Conservation (phyloP, 2,329 filamentous ascomycete species). For the Cladophialophora yegresii region DNA sequence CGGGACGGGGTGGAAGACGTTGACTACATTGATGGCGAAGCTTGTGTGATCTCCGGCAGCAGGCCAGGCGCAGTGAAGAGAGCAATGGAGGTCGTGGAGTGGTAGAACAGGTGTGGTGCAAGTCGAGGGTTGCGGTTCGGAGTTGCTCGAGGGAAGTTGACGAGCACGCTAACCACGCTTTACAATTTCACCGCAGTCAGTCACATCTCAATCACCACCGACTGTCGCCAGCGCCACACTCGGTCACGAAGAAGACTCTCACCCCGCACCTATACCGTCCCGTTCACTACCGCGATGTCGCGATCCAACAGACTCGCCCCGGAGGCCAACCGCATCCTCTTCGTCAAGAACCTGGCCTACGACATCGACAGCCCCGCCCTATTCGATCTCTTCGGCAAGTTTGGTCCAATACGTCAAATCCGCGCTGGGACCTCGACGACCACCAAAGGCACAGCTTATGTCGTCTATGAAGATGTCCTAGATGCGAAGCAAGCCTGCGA, state of each 20-base stretch:
- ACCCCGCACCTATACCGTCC: not conserved
- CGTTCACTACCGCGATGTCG: constrained; percentile 26
- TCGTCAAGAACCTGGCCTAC: constrained; percentile 99
- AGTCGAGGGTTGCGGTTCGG: constrained; percentile 19
- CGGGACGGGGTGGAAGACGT: constrained; percentile 12
- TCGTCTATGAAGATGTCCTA: constrained; percentile 99
- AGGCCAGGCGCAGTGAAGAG: constrained; percentile 22
- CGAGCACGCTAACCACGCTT: constrained; percentile 1
- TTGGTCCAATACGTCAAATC: constrained; percentile 94
- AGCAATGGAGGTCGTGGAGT: constrained; percentile 12
- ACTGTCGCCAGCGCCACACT: not conserved
- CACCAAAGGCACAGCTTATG: constrained; percentile 97
- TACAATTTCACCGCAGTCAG: constrained; percentile 3
- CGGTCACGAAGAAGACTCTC: not conserved
- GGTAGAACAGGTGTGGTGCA: constrained; percentile 17
- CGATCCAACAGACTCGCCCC: constrained; percentile 76
- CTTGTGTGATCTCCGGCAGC: constrained; percentile 20
- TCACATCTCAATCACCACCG: not conserved
- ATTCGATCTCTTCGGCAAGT: constrained; percentile 98
- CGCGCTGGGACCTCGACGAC: constrained; percentile 96
- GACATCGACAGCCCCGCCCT: constrained; percentile 98
- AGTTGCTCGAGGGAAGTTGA: constrained; percentile 15
- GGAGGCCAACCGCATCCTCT: constrained; percentile 99
- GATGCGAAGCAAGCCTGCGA: constrained; percentile 99
- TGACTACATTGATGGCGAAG: constrained; percentile 30